Evolutionary conservation across 2,329 filamentous ascomycete species (phyloP), one percentile per base, ranked within the genome.

Genomic region (Aspergillus sp.): DNA sequence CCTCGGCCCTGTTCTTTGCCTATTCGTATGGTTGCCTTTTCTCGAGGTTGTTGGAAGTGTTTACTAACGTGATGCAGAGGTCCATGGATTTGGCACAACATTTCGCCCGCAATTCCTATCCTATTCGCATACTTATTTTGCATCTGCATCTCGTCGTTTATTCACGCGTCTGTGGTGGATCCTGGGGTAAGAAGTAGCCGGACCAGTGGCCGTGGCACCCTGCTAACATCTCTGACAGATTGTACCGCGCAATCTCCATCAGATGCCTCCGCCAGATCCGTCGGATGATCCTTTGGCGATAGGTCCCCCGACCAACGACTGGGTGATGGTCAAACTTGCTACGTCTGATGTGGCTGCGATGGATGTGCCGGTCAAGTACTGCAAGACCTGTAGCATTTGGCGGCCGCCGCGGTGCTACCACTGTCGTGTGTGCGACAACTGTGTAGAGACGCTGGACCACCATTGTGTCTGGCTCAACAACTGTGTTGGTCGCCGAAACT

Each of bases 391-490:
- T 78, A 91, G 91, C 65, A 92, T 99, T 61, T 99, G 94, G 94
- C 88, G 94, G 2, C 94, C 94, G 33, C 92, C 93, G 24, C 89
- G 94, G 53, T 91, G 90, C 53, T 95, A 99, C 68, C 94, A 99
- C 74, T 99, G 94, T 73, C 89, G 94, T 52, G 82, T 96, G 24
- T 99, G 94, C 74, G 93, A 99, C 73, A 96, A 95, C 71, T 99
- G 94, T 70, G 84, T 99, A 54, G 94, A 99, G 72, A 96, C 91
- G 0, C 90, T 96, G 61, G 94, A 99, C 66, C 94, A 99, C 67
- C 94, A 99, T 73, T 99, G 94, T 66, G 92, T 97, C 14, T 99
- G 94, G 94, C 83, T 99, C 58, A 99, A 99, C 75, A 99, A 99
- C 71, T 99, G 94, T 64, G 88, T 99, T 46, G 94, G 94, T 41